Base-by-base conservation (phyloP, 768 basidiomycete genomes). In the Lanmaoa rubissima region DNA sequence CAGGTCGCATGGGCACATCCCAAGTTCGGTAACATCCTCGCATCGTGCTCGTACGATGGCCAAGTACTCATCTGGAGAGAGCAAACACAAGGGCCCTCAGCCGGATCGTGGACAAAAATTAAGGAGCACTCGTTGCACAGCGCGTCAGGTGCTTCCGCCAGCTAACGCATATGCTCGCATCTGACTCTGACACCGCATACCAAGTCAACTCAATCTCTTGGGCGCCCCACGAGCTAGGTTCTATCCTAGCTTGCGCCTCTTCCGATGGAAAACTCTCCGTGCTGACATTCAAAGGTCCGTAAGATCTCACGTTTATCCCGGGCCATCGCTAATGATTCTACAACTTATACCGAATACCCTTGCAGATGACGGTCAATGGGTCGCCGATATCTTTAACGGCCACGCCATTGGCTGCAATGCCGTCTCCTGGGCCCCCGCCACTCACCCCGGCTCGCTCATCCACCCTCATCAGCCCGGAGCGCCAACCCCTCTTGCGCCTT, bases 21-120 rank as follows among this genome's bases (percentile, higher is more conserved):
- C 26, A 97, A 94, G 72, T 99, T 90, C 66, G 97, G 97, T 2
- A 86, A 90, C 59, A 96, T 99, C 66, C 85, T 99, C 51, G 96
- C 96, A 31, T 95, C 92, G n/a, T 96, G 94, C 69, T 97, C 95
- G 5, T 98, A 98, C 71, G 97, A 99, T 65, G 95, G 97, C 45
- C 92, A 96, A 66, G 97, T 97, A 19, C 82, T 98, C 74, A 94
- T 99, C 62, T 99, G 97, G 97, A 97, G 95, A 68, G 95, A 98
- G 72, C 89, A 92, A 68, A 62, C 58, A 0, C 68, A 69, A 49
- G 83, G 82, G 16, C 74, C 79, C 44, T 70, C 77, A 21, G 66
- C 77, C 2, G 82, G 86, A 57, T 84, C 83, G 1, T 98, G 97
- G 97, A 82, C 88, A 43, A 94, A 90, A 73, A 91, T 98, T 64